Evolutionary conservation across 495 filamentous ascomycete genomes (phyloP).

Genomic region (Neurospora sp.): DNA sequence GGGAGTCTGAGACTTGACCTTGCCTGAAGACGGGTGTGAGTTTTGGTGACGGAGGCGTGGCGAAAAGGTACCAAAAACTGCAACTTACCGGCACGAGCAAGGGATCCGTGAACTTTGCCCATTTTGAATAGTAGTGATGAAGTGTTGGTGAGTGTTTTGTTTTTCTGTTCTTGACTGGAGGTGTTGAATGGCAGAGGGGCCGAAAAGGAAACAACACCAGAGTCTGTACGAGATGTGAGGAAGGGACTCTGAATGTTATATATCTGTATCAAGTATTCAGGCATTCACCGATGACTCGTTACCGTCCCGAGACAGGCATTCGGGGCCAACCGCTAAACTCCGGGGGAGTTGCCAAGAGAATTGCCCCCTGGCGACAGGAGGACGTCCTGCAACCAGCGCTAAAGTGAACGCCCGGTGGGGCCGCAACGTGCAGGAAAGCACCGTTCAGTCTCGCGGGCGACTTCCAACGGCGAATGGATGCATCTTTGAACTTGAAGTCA

Average conservation of each 20-base stretch:
- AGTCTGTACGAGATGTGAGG: background rate
- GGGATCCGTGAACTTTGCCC: slow-evolving; percentile 86
- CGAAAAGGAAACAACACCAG: background rate
- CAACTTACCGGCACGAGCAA: slow-evolving; percentile 78
- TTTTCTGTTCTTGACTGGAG: background rate
- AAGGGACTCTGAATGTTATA: background rate
- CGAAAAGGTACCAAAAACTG: background rate
- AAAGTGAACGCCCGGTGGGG: background rate
- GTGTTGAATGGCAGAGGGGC: background rate
- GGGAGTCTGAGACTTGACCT: slow-evolving; percentile 87
- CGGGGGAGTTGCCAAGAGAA: background rate
- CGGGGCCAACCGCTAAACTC: background rate
- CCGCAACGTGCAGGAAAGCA: background rate
- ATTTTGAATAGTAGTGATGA: slow-evolving; percentile 45
- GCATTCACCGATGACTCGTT: background rate
- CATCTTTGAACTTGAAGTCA: background rate
- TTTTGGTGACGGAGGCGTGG: background rate
- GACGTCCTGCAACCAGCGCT: background rate
- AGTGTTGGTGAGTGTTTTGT: background rate
- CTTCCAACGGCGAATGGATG: background rate
- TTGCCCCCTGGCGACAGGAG: background rate
- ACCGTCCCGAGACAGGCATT: background rate
- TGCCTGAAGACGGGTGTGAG: slow-evolving; percentile 21
- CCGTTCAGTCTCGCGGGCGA: background rate
- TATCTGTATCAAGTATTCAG: background rate